A percentile compares a stretch with the other conserved stretches of the same genome.
Evolutionary conservation across 257 asterid genomes (phyloP).

Genomic region (Salvia splendens): DNA sequence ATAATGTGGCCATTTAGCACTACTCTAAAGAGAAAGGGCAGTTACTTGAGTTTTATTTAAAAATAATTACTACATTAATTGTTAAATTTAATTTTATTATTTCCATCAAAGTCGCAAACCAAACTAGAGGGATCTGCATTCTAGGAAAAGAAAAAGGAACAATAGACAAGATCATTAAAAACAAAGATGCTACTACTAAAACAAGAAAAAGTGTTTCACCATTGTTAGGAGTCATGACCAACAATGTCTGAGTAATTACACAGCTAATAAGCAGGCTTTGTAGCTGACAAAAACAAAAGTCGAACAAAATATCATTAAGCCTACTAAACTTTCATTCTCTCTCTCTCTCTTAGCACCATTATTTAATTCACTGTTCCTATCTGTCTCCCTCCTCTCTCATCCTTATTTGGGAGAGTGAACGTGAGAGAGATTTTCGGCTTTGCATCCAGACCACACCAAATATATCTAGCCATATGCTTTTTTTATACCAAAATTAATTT

Average conservation of each 20-base stretch:
- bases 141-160: constrained; percentile 6
- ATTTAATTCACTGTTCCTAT: constrained; percentile 38
- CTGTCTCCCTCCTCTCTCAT: constrained; percentile 21
- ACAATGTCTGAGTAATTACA: constrained; percentile 49
- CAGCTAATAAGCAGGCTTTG: constrained; percentile 44
- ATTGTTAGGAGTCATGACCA: constrained; percentile 35
- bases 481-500: background rate
- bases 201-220: constrained; percentile 24
- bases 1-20: too few relatives aligned
- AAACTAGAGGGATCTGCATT: background rate
- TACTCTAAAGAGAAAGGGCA: background rate
- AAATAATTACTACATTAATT: background rate
- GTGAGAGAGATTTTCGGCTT: constrained; percentile 18
- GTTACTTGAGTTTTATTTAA: background rate
- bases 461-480: constrained; percentile 1
- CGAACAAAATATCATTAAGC: constrained; percentile 51
- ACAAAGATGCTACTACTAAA: constrained; percentile 9
- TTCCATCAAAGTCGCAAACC: background rate
- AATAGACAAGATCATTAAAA: constrained; percentile 10
- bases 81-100: background rate
- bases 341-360: constrained; percentile 42
- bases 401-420: constrained; percentile 20
- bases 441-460: constrained; percentile 24
- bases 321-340: constrained; percentile 40
- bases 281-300: constrained; percentile 57